Percentiles rank a stretch among this genome's conserved stretches.
Evolutionary conservation across 148 eudicot species (phyloP).

Genomic region (Polygonum aviculare): DNA sequence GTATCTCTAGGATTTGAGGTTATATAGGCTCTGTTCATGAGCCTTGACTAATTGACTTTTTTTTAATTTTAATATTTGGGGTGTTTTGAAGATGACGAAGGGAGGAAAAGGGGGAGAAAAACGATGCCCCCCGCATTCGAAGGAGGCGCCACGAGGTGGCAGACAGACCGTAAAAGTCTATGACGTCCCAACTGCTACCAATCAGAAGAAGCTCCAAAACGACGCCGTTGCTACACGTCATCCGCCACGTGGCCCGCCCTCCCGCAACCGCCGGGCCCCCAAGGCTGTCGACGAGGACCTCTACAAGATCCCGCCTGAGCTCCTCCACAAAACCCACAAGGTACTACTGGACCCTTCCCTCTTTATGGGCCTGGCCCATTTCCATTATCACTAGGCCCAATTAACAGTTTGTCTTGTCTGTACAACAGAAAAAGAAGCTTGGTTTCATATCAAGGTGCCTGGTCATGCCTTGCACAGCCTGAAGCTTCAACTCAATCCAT

Average conservation of each 20-base stretch:
- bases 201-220: slow-evolving; percentile 2
- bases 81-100: not conserved
- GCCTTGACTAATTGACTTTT: not conserved
- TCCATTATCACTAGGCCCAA: not conserved
- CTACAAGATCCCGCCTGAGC: slow-evolving; percentile 53
- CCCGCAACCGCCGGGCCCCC: slow-evolving; percentile 17
- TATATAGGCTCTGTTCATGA: not conserved
- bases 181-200: slow-evolving; percentile 5
- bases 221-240: not conserved
- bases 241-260: slow-evolving; percentile 9
- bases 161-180: slow-evolving; percentile 3
- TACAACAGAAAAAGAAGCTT: slow-evolving; percentile 22
- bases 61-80: not conserved
- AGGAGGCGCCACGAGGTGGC: slow-evolving; percentile 9
- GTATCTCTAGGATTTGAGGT: not conserved
- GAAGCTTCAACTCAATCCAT: not conserved
- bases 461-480: slow-evolving; percentile 23
- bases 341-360: not conserved
- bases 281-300: slow-evolving; percentile 59
- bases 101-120: slow-evolving; percentile 4
- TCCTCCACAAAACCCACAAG: slow-evolving; percentile 23
- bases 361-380: not conserved
- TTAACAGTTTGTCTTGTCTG: not conserved
- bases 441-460: slow-evolving; percentile 31
- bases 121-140: slow-evolving; percentile 7